These are phyloP conservation scores for Xylaria sp. DNA, from an alignment of 495 filamentous ascomycete genomes.

Conservation along the genomic window DNA sequence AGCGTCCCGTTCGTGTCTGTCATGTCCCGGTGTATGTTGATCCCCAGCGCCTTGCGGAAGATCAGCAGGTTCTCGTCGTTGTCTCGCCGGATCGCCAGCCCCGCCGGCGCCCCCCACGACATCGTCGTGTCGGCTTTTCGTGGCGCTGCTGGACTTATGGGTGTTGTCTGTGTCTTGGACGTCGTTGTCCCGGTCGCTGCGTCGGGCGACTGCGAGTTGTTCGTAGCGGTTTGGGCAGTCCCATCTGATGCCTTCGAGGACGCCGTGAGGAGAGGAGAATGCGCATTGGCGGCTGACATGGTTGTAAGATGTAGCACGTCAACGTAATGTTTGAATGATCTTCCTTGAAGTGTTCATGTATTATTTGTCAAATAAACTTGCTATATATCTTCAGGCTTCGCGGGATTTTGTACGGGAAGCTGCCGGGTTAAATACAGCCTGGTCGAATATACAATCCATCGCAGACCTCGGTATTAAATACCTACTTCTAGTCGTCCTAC, in stretches of 20 bases:
- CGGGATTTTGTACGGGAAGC: not conserved
- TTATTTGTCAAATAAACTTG: not conserved
- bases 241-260: not conserved
- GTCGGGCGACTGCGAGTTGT: slow-evolving; percentile 9
- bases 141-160: slow-evolving; percentile 1
- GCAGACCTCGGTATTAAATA: slow-evolving; percentile 10
- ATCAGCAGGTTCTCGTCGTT: slow-evolving; percentile 56
- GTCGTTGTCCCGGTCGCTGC: slow-evolving; percentile 16
- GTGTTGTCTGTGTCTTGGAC: slow-evolving; percentile 26
- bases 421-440: not conserved
- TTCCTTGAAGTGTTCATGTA: not conserved
- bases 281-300: not conserved
- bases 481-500: not conserved
- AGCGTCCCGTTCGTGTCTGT: slow-evolving; percentile 39
- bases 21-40: slow-evolving; percentile 41
- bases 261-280: slow-evolving; percentile 3
- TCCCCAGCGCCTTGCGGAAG: slow-evolving; percentile 51
- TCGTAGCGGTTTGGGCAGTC: not conserved
- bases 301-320: not conserved
- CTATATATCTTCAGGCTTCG: not conserved
- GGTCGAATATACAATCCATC: not conserved
- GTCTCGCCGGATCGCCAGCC: slow-evolving; percentile 44
- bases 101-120: slow-evolving; percentile 50
- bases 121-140: slow-evolving; percentile 32
- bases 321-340: not conserved